These are phyloP conservation scores for Elsinoe perseae DNA, from an alignment of 2,329 filamentous ascomycete species.

Conservation along the genomic window DNA sequence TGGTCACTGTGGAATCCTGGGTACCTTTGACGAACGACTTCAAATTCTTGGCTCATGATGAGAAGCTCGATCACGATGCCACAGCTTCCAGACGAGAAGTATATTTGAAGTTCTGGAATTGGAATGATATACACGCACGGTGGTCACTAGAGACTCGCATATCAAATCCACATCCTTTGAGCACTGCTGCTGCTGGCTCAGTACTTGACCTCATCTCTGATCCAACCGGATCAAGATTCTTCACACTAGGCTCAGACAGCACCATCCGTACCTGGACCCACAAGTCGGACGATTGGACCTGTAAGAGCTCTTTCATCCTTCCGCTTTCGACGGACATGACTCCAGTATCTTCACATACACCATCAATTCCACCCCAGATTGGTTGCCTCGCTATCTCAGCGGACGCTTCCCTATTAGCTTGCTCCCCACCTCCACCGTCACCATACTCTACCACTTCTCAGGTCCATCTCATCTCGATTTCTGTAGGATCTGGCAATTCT, in stretches of 20 bases:
- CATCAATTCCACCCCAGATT: constrained; percentile 28
- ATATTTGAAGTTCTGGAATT: constrained; percentile 86
- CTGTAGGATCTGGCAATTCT: constrained; percentile 26
- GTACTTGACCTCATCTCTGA: constrained; percentile 69
- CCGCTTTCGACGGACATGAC: background rate
- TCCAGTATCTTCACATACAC: background rate
- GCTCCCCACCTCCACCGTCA: constrained; percentile 52
- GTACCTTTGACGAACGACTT: constrained; percentile 63
- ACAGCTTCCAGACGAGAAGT: constrained; percentile 56
- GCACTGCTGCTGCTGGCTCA: constrained; percentile 39
- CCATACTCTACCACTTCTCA: constrained; percentile 46
- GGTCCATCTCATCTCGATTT: constrained; percentile 67
- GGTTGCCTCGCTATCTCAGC: constrained; percentile 71
- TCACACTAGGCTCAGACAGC: constrained; percentile 76
- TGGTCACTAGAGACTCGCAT: constrained; percentile 78
- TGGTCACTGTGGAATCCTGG: constrained; percentile 91
- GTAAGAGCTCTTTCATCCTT: constrained; percentile 48
- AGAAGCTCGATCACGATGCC: constrained; percentile 33
- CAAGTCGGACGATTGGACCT: constrained; percentile 57
- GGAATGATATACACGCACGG: constrained; percentile 43
- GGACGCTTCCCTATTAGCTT: constrained; percentile 77
- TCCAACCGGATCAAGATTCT: constrained; percentile 63
- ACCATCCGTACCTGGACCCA: constrained; percentile 75
- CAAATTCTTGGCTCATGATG: constrained; percentile 44
- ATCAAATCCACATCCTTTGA: constrained; percentile 65